Evolutionary conservation across 2,329 filamentous ascomycete species (phyloP), one percentile per base, ranked within the genome.

Genomic region (Macrophomina tecta): DNA sequence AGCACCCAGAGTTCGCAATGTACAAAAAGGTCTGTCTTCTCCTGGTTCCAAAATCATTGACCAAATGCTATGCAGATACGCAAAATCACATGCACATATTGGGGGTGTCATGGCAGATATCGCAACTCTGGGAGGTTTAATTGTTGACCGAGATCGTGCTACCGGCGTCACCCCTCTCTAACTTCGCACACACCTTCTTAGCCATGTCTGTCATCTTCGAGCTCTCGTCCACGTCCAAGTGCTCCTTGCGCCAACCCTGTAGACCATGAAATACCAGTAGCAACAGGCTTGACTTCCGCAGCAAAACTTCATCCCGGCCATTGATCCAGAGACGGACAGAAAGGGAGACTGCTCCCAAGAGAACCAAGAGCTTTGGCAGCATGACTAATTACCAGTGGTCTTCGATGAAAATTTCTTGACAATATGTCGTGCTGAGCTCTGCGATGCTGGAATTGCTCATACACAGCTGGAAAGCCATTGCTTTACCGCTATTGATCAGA

Each of bases 241-340:
- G 58, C 8, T 62, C 58, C 18, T 18, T 18, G 18, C 18, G 18
- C 48, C 34, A 64, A 4, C 61, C 48, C 2, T 53, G 3, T 9
- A 64, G 34, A 4, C 49, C 49, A 4, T 51, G 61, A 46, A 64
- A 64, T 18, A 64, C 23, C 12, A 64, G 36, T 1, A 46, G 46
- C 1, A 64, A 12, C 36, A 64, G 30, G n/a, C 62, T 64, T 28
- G 62, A 55, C 51, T 56, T 64, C 62, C 62, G 46, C 32, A 64
- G n/a, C 16, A 40, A 49, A 8, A 51, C 49, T 5, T n/a, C n/a
- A 7, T 53, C n/a, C 8, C 32, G n/a, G 14, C 36, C 32, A 12
- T 45, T 64, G 34, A 55, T 28, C 34, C 62, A 48, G 3, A 55
- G 2, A 14, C 18, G 45, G 4, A 9, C 11, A 2, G 14, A 23